Base-by-base conservation (phyloP, 768 basidiomycete species). In the Tylopilus plumbeoviolaceoides region DNA sequence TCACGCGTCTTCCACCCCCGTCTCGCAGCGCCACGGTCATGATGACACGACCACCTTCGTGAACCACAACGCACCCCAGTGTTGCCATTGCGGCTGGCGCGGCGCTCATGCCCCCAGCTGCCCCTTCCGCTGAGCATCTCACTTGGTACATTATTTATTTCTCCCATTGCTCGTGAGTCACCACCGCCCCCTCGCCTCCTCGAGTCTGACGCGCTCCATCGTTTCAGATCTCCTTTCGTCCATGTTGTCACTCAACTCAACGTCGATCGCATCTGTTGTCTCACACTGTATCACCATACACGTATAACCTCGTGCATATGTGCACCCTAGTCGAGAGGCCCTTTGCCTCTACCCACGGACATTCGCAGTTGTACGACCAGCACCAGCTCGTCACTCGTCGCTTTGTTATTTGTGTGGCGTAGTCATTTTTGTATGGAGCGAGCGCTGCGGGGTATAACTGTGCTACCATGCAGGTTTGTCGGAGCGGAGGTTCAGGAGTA, bases 21-120 rank as follows among this genome's bases (percentile, higher is more conserved):
- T 65, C 47, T 59, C 62, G 30, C 51, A 39, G 53, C 60, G 61
- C 45, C 57, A 56, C 49, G 57, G 62, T 12, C 53, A 54, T 47
- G 61, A 63, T 36, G 67, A 66, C 57, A 56, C 69, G 54, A 49
- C 58, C 55, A 56, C 70, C 45, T 64, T 71, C 33, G 65, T 75
- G 48, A 72, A 80, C 72, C 73, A 76, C 61, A 81, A 78, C 73
- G 75, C 80, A n/a, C 84, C 87, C 54, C 85, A 87, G 67, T 89
- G 87, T 72, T 87, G 84, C 75, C 84, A 87, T 66, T 89, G 87
- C 57, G 85, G 85, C 59, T 84, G 76, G 75, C 82, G 86, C 60
- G 85, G 84, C 36, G 64, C 73, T 15, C 77, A 79, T 57, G 66
- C 80, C 25, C 78, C 82, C 33, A 75, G 72, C 63, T 87, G 85